Evolutionary conservation across 208 protist species (phyloP), one percentile per base, ranked within the genome.

Genomic region (Leishmania major): DNA sequence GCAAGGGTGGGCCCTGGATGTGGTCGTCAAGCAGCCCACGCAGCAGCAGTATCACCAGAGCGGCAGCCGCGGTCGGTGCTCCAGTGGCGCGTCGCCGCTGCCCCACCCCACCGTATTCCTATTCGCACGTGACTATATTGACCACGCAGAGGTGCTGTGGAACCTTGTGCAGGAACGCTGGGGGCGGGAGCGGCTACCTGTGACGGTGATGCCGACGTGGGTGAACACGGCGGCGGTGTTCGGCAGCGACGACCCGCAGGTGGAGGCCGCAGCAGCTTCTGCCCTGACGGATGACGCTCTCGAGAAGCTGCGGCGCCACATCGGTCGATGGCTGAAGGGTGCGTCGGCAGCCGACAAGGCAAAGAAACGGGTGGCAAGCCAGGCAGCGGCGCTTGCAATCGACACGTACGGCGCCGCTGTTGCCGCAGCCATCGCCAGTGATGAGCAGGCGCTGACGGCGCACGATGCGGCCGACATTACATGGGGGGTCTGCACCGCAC

Each of bases 91-190:
- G 13, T 64, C 66, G 49, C 19, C 13, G n/a, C 55, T 59, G 55
- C 70, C 79, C 22, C 80, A 78, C 66, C 80, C 77, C 7, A 84
- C 83, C 11, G 83, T 87, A 1, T 87, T 89, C 74, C 62, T 89
- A 2, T 75, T 74, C 11, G 86, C 86, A 0, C 79, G 86, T 10
- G 77, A 86, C 55, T 87, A 87, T 83, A 70, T 86, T 35, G 71
- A 82, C 17, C 47, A 57, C 62, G 75, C 55, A 2, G 59, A 86
- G 2, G 77, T 69, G 17, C 78, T 86, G 40, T 59, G 51, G 31
- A 72, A 51, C 22, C 0, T 86, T 17, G 8, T 86, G 40, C 77
- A 86, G 78, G 82, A 86, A 0, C 82, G 82, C 47, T 86, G 82
- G 82, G 82, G 82, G 22, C 53, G 82, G 43, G 78, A 79, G 31